Evolutionary conservation across 1,284 basidiomycete genomes (phyloP), one percentile per base, ranked within the genome.

Genomic region (Quambalaria eucalypti): DNA sequence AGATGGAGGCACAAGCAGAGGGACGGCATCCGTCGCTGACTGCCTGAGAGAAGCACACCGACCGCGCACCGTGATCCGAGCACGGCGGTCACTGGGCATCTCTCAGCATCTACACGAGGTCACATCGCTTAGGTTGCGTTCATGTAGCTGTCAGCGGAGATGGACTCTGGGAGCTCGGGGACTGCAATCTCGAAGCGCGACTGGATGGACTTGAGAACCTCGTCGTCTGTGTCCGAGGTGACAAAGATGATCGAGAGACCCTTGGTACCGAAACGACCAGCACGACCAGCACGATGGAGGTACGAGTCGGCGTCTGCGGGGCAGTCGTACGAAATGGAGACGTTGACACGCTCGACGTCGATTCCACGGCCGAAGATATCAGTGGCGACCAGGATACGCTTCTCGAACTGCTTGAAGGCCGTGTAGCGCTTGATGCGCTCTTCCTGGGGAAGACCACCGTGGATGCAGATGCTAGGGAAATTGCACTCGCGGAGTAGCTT

Each of bases 351-450:
- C 55, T 75, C 73, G 14, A 75, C 71, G 38, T 75, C 73, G 55
- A 75, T 75, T 65, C 73, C 73, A 48, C 73, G 68, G 25, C 73
- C 73, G 55, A 75, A 75, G 52, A 75, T 73, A 55, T 75, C 73
- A 10, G 73, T 75, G 31, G 73, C 71, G 33, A 75, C 73, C 7
- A 75, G 59, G 54, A 75, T 97, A 70, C 95, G 90, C 80, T 97
- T 98, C 80, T 99, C 95, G 68, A 98, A 99, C 14, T 89, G 88
- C 81, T 99, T 99, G 83, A 99, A 99, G 54, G 93, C 90, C 52
- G 89, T 88, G 81, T 98, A 99, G n/a, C 93, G 87, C 60, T 83
- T 84, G 78, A 99, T 98, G 62, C 95, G 88, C 79, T 99, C 93
- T 70, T 95, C 90, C 77, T 98, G 95, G 39, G 84, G 81, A 31